Conservation (phyloP, 768 basidiomycete genomes). For the Serendipita sp. region DNA sequence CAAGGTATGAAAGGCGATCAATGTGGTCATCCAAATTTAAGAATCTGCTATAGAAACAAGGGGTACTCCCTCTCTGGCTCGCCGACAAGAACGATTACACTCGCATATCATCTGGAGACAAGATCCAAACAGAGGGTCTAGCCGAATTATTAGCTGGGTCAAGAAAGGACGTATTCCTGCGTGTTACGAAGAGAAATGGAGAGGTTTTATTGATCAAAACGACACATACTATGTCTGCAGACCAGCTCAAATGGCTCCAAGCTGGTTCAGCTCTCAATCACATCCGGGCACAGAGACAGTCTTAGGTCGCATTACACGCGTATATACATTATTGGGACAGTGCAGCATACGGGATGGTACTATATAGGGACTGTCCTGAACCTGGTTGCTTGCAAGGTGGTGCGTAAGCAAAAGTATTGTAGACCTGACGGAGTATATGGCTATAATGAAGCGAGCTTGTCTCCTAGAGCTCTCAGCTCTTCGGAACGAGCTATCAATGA, state of each 20-base stretch:
- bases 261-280: conserved; percentile 83
- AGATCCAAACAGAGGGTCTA: conserved; percentile 72
- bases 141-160: conserved; percentile 39
- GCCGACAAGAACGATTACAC: conserved; percentile 70
- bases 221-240: conserved; percentile 77
- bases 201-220: conserved; percentile 50
- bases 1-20: conserved; percentile 39
- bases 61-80: conserved; percentile 91
- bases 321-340: too few species aligned
- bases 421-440: too few species aligned
- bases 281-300: conserved; percentile 45
- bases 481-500: conserved; percentile 10
- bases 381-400: too few species aligned
- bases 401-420: too few species aligned
- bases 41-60: conserved; percentile 65
- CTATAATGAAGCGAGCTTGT: not conserved
- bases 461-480: conserved; percentile 8
- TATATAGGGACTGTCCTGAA: too few species aligned
- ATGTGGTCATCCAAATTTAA: conserved; percentile 3
- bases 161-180: conserved; percentile 25
- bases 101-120: conserved; percentile 67
- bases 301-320: not conserved
- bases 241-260: conserved; percentile 81
- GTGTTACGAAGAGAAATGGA: conserved; percentile 52
- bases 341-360: too few species aligned